A percentile compares a stretch with the other conserved stretches of the same genome.
phyloP scores from a whole-genome alignment of 2,329 filamentous ascomycete genomes.

The Colletotrichum filicis region DNA sequence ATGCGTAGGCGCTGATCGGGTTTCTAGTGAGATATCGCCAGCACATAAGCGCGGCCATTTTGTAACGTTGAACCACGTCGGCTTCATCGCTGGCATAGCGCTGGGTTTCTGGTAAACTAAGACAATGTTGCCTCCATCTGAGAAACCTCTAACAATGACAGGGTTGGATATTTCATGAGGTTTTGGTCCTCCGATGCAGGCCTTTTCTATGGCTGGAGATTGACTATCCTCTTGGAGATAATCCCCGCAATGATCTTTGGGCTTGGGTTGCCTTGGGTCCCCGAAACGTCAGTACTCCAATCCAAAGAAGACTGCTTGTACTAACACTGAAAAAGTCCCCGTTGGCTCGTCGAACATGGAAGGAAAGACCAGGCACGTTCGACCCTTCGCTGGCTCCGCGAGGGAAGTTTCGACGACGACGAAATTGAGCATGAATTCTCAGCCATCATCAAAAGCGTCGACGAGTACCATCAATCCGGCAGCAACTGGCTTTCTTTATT shows the following conservation, averaged over 20 bases:
- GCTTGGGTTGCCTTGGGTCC: slow-evolving; percentile 60
- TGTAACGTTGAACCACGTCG: slow-evolving; percentile 69
- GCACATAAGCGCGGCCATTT: slow-evolving; percentile 64
- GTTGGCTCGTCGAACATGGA: slow-evolving; percentile 67
- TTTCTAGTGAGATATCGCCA: slow-evolving; percentile 62
- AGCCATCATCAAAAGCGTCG: slow-evolving; percentile 57
- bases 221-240: slow-evolving; percentile 62
- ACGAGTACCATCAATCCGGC: slow-evolving; percentile 47
- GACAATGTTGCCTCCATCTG: too few species aligned
- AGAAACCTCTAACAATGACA: slow-evolving; percentile 39
- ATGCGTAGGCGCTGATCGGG: not conserved
- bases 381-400: slow-evolving; percentile 60
- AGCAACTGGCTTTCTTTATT: slow-evolving; percentile 60
- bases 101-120: slow-evolving; percentile 62
- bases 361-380: slow-evolving; percentile 53
- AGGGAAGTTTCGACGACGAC: slow-evolving; percentile 49
- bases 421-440: slow-evolving; percentile 55
- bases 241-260: slow-evolving; percentile 62
- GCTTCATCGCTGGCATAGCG: slow-evolving; percentile 65
- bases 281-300: slow-evolving; percentile 59
- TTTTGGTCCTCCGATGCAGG: slow-evolving; percentile 60
- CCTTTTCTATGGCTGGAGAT: slow-evolving; percentile 62
- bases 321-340: slow-evolving; percentile 52
- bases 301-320: not conserved
- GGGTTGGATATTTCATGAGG: slow-evolving; percentile 66